Conservation (phyloP, 805 yeast genomes). For the Teunomyces barrocoloradensis region DNA sequence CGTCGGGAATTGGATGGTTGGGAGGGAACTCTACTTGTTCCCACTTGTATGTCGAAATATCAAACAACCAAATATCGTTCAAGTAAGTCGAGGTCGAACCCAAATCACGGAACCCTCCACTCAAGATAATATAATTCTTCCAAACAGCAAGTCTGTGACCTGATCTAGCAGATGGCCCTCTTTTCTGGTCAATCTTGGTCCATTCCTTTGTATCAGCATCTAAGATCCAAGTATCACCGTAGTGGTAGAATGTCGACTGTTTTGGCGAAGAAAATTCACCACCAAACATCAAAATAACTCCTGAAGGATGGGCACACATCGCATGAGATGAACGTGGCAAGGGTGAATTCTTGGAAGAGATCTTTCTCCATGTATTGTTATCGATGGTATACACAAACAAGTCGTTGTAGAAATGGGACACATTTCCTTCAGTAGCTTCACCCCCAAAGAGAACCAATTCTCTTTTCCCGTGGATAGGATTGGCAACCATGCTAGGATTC, state of each 20-base stretch:
- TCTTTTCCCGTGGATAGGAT: conserved; percentile 69
- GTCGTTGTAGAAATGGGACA: conserved; percentile 78
- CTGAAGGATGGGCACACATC: conserved; percentile 90
- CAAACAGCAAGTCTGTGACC: conserved; percentile 90
- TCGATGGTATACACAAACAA: conserved; percentile 70
- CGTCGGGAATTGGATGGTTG: conserved; percentile 78
- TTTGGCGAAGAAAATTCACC: conserved; percentile 98
- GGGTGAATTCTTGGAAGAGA: conserved; percentile 82
- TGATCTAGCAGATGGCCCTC: conserved; percentile 80
- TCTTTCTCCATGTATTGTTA: conserved; percentile 75
- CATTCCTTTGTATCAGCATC: conserved; percentile 85
- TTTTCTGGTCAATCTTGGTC: conserved; percentile 77
- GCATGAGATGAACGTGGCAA: conserved; percentile 92
- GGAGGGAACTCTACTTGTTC: conserved; percentile 82
- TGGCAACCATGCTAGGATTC: conserved; percentile 71
- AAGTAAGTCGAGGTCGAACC: conserved; percentile 81
- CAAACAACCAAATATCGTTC: conserved; percentile 89
- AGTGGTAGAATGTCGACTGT: conserved; percentile 92
- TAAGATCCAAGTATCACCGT: conserved; percentile 93
- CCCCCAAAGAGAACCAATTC: conserved; percentile 92
- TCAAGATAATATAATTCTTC: conserved; percentile 84
- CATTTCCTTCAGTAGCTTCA: conserved; percentile 54
- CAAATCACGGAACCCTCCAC: conserved; percentile 92
- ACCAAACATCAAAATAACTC: conserved; percentile 82
- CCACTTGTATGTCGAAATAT: conserved; percentile 88